These are phyloP conservation scores for Cladobotryum mycophilum DNA, from an alignment of 2,329 filamentous ascomycete genomes.

Conservation along the genomic window DNA sequence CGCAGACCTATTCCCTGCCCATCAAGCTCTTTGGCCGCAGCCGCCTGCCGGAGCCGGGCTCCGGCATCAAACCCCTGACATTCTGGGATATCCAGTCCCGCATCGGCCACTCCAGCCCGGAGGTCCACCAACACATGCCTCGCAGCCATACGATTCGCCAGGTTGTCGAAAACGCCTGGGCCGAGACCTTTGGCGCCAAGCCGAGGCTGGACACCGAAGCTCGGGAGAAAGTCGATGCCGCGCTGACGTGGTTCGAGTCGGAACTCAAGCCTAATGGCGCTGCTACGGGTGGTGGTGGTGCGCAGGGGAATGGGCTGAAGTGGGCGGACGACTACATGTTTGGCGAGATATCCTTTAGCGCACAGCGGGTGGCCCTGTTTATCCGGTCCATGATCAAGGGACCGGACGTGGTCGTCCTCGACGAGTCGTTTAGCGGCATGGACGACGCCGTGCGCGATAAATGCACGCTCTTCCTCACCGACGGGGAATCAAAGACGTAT, in stretches of 20 bases:
- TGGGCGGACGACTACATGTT: slow-evolving; percentile 68
- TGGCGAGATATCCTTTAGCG: slow-evolving; percentile 69
- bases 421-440: slow-evolving; percentile 86
- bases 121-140: slow-evolving; percentile 91
- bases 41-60: slow-evolving; percentile 67
- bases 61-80: slow-evolving; percentile 63
- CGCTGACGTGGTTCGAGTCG: slow-evolving; percentile 67
- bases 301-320: slow-evolving; percentile 27
- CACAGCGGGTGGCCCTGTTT: slow-evolving; percentile 81
- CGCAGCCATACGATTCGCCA: slow-evolving; percentile 65
- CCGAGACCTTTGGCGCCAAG: slow-evolving; percentile 72
- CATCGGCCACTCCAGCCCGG: slow-evolving; percentile 89
- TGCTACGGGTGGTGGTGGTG: slow-evolving; percentile 16
- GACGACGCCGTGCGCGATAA: slow-evolving; percentile 76
- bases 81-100: slow-evolving; percentile 88
- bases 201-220: slow-evolving; percentile 57
- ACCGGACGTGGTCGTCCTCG: slow-evolving; percentile 75
- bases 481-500: slow-evolving; percentile 48
- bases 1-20: slow-evolving; percentile 84
- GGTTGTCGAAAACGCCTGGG: slow-evolving; percentile 80
- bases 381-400: slow-evolving; percentile 74
- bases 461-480: slow-evolving; percentile 72
- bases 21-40: slow-evolving; percentile 80
- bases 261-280: slow-evolving; percentile 60
- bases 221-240: slow-evolving; percentile 56